Evolutionary conservation across 768 basidiomycete species (phyloP).

Genomic region (Neoboletus brunneissimus): DNA sequence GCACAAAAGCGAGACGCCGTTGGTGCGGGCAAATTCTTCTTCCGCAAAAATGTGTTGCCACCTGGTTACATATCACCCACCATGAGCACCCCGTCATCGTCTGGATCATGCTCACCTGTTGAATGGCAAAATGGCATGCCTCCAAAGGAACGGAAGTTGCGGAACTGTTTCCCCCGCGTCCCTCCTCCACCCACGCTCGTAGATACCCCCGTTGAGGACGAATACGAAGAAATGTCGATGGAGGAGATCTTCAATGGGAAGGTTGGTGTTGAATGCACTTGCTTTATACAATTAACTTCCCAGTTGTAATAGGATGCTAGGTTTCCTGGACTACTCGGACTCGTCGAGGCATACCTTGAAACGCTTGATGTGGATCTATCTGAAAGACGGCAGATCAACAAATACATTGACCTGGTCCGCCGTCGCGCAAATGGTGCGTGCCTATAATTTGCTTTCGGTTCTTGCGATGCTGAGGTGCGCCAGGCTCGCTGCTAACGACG

Average conservation of each 20-base stretch:
- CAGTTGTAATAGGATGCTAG: slow-evolving; percentile 44
- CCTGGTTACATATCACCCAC: slow-evolving; percentile 37
- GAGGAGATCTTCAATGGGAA: slow-evolving; percentile 95
- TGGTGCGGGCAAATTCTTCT: slow-evolving; percentile 74
- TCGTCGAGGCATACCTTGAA: slow-evolving; percentile 82
- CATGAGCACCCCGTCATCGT: slow-evolving; percentile 46
- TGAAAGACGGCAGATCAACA: slow-evolving; percentile 59
- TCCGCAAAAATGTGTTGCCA: slow-evolving; percentile 83
- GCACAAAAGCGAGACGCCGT: slow-evolving; percentile 86
- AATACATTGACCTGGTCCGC: slow-evolving; percentile 79
- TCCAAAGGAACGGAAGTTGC: slow-evolving; percentile 61
- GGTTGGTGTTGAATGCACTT: slow-evolving; percentile 38
- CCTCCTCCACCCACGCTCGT: slow-evolving; percentile 47
- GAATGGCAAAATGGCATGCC: slow-evolving; percentile 33
- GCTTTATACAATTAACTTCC: background rate
- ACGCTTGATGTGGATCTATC: slow-evolving; percentile 72
- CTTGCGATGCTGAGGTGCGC: slow-evolving; percentile 1
- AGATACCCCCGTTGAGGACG: slow-evolving; percentile 63
- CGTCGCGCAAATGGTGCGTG: slow-evolving; percentile 73
- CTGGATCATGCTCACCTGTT: slow-evolving; percentile 37
- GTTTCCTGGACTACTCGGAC: slow-evolving; percentile 79
- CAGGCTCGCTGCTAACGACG: slow-evolving; percentile 78
- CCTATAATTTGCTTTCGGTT: slow-evolving; percentile 2
- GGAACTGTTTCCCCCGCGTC: slow-evolving; percentile 67
- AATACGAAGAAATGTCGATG: slow-evolving; percentile 91